Evolutionary conservation across 495 filamentous ascomycete species (phyloP), one percentile per base, ranked within the genome.

Genomic region (Friedmanniomyces simplex): DNA sequence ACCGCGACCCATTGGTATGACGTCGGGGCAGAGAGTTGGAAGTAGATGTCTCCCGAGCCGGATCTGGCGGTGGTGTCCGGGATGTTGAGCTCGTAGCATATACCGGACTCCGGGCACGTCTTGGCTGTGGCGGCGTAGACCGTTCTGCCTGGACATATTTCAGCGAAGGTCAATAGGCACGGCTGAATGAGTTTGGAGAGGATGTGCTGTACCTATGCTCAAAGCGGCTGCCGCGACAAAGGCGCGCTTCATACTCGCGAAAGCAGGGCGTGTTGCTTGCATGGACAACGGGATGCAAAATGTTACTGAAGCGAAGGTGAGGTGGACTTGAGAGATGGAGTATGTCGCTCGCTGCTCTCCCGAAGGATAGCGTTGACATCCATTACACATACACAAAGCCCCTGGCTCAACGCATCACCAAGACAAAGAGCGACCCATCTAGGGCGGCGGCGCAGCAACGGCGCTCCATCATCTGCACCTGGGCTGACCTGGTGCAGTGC

Each of bases 21-120:
- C n/a, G 61, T 69, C 5, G 71, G 69, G 6, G 65, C 67, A 16
- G 63, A 66, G 42, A 73, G 36, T 52, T 71, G 68, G 60, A 73
- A 72, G 61, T 64, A 71, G 36, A 73, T 66, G 59, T 73, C 71
- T 14, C 71, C 71, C 52, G 42, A 62, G 50, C 70, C 68, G 0
- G 66, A 67, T 7, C 57, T 60, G 16, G 66, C 66, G 11, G 71
- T 71, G 24, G 24, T 48, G 6, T 62, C 47, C 12, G 71, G 71
- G 37, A 73, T 68, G 56, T 67, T 71, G 32, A 73, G 51, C 18
- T 55, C 56, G 55, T 61, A 73, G 66, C 68, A 69, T 46, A 72
- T 55, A 48, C 67, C 62, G 24, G 37, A 54, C 14, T 45, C 50
- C 0, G 64, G 58, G 57, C 66, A 68, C 8, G 50, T 58, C 13